Conservation (phyloP, 1,139 yeast genomes). For the Pichia sp. region DNA sequence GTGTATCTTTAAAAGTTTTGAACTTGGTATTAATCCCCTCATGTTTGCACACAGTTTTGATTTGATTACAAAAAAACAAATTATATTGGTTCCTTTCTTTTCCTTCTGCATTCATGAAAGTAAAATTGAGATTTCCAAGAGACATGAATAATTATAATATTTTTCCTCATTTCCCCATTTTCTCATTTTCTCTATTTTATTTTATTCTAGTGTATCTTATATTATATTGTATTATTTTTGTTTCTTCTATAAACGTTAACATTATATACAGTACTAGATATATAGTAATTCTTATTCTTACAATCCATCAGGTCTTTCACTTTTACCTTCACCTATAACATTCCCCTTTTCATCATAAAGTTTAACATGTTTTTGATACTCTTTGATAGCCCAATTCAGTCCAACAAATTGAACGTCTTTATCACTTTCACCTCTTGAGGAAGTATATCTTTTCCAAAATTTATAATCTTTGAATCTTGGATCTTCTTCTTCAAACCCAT, state of each 20-base stretch:
- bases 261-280: not conserved
- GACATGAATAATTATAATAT: not conserved
- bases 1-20: not conserved
- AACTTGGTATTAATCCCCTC: not conserved
- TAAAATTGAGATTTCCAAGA: no score
- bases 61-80: not conserved
- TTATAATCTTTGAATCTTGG: conserved; percentile 56
- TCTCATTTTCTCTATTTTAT: not conserved
- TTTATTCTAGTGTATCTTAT: no score
- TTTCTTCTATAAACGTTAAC: not conserved
- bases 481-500: conserved; percentile 51
- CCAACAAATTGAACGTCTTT: conserved; percentile 67
- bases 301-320: conserved; percentile 17
- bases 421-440: conserved; percentile 57
- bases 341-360: conserved; percentile 30
- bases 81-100: no score
- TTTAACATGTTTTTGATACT: conserved; percentile 52
- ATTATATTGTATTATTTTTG: no score
- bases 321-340: conserved; percentile 17
- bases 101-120: no score
- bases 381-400: conserved; percentile 70
- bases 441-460: conserved; percentile 68
- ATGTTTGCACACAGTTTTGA: not conserved
- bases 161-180: not conserved
- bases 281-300: not conserved